Base-by-base conservation (phyloP, 2,329 filamentous ascomycete species). In the Cordyceps cateniannulata region DNA sequence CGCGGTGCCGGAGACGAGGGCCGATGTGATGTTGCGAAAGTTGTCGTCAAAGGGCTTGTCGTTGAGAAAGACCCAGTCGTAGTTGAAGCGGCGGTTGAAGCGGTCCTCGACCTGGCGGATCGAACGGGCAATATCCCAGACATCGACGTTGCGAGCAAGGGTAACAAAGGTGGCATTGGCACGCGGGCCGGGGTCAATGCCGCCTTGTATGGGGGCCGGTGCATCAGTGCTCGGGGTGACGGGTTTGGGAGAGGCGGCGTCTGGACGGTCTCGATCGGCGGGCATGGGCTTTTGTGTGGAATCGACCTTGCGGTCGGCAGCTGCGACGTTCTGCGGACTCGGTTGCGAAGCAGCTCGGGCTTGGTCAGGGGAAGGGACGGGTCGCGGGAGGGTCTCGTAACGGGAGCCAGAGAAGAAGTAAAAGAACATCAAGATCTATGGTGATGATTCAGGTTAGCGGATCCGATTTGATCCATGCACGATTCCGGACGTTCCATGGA, bases 51-150 rank as follows among this genome's bases (percentile, higher is more conserved):
- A 99, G 0, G 92, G 90, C 73, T 93, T 86, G 73, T 99, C 95
- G 76, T 99, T 99, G 64, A 99, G 80, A 79, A 99, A 99, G 58
- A 99, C 93, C 96, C 96, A 99, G 73, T 98, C 93, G 77, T 99
- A 99, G 79, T 96, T 88, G 80, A 90, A 98, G 69, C 93, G 90
- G 70, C 87, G 86, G 79, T 99, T 99, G 85, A 99, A 99, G 71
- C 95, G 90, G 75, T 99, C 95, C 77, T 99, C 95, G 61, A 99
- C 87, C 71, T 96, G 91, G 61, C 95, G 91, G 71, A 99, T 99
- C 14, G 93, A 97, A 70, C 91, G 86, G 64, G 92, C 90, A 71
- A 99, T 96, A 55, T 99, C 95, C 95, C 95, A 99, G 29, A 98
- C 79, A 71, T 99, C 95, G 60, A 80, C 83, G 78, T 99, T 99